Evolutionary conservation across 2,329 filamentous ascomycete species (phyloP), one percentile per base, ranked within the genome.

Genomic region (Fusarium odoratissimum): DNA sequence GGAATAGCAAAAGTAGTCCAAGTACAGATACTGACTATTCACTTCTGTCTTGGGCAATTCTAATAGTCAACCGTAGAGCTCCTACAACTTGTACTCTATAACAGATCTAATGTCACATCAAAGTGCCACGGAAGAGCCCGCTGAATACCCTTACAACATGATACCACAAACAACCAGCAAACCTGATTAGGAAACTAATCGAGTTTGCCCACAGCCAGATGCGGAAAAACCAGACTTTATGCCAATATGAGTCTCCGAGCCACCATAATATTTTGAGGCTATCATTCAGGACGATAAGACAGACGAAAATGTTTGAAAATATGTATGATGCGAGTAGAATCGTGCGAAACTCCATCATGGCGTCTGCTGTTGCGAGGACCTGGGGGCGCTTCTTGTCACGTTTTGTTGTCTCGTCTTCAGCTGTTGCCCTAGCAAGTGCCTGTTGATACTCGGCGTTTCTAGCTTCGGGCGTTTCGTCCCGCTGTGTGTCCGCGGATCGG

Each of bases 261-360:
- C 51, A 66, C 23, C 49, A 35, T 7, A 66, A 8, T 1, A 55
- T 54, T 13, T 66, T 64, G 0, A 66, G n/a, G 3, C 60, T 66
- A 1, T 66, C 63, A 3, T 66, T 66, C 4, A 64, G 6, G 6
- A 66, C 61, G 4, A 66, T 25, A 0, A 64, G 60, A 7, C 63
- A 66, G 5, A 66, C 38, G 0, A 66, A 64, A 2, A 64, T 57
- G 2, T 64, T 66, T 7, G 60, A 66, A 30, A 66, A 66, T 0
- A 64, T 58, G n/a, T 66, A 66, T 3, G 49, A 49, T 0, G 60
- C 63, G 1, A 66, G 49, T 4, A 66, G 19, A 7, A 66, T 58
- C 1, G 63, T 66, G n/a, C 63, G 63, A 4, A 66, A 66, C 7
- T 66, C 60, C 31, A 66, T 44, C 25, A 66, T n/a, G 8, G 63